These are phyloP conservation scores for Colletotrichum truncatum DNA, from an alignment of 2,329 filamentous ascomycete species.

Conservation along the genomic window DNA sequence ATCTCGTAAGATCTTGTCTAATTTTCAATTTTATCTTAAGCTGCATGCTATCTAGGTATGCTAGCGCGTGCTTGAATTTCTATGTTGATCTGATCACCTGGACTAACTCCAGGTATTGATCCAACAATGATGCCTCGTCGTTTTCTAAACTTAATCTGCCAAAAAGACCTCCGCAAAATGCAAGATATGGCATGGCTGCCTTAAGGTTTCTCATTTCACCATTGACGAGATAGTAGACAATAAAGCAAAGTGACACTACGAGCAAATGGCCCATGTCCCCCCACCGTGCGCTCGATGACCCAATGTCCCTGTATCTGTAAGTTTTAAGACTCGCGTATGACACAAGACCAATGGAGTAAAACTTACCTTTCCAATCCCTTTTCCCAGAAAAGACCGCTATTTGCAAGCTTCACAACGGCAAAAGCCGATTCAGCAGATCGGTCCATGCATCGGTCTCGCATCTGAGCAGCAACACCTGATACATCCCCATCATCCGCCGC, in stretches of 20 bases:
- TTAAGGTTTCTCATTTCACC: constrained; percentile 8
- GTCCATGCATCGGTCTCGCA: constrained; percentile 4
- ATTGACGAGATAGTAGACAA: constrained; percentile 17
- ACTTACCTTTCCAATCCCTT: constrained; percentile 10
- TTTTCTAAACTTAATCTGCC: constrained; percentile 9
- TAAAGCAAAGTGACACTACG: constrained; percentile 23
- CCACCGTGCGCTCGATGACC: constrained; percentile 11
- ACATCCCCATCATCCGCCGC: neutral
- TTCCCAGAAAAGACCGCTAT: constrained; percentile 16
- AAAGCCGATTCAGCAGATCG: constrained; percentile 19
- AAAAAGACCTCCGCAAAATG: constrained; percentile 16
- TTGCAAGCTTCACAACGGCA: constrained; percentile 16
- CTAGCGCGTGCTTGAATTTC: neutral
- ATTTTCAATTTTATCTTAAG: neutral
- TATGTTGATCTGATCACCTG: neutral
- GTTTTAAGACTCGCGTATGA: neutral
- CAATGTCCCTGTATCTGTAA: neutral
- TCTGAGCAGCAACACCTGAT: neutral
- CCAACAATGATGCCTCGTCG: constrained; percentile 10
- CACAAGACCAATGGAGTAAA: too few species aligned
- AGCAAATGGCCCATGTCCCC: constrained; percentile 20
- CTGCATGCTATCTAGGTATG: neutral
- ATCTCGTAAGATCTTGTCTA: neutral
- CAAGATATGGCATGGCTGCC: constrained; percentile 18
- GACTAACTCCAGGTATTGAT: constrained; percentile 20